These are phyloP conservation scores for Mycosphaerelloides madeirae DNA, from an alignment of 2,329 filamentous ascomycete species.

Conservation along the genomic window DNA sequence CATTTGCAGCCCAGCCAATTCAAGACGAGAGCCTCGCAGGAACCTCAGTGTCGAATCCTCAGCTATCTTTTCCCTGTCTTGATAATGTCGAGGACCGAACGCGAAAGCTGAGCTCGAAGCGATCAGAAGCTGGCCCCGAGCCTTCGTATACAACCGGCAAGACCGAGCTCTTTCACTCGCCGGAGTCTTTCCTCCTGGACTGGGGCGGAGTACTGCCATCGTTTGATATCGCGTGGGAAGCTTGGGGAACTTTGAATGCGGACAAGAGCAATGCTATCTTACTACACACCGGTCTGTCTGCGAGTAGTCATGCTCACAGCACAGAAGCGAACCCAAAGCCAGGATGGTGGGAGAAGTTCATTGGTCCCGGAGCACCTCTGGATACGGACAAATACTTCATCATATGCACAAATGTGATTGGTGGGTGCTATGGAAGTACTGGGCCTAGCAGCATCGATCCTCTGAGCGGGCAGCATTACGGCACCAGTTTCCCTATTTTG, in stretches of 20 bases:
- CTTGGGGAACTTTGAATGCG: constrained; percentile 77
- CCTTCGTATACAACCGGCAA: constrained; percentile 88
- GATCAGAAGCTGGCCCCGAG: constrained; percentile 71
- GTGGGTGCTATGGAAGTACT: constrained; percentile 92
- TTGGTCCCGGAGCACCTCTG: constrained; percentile 76
- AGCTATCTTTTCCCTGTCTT: constrained; percentile 84
- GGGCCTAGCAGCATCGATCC: constrained; percentile 86
- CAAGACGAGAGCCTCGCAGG: constrained; percentile 25
- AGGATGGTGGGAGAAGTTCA: constrained; percentile 99
- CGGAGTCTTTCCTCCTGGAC: constrained; percentile 74
- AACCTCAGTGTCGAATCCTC: constrained; percentile 62
- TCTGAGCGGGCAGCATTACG: constrained; percentile 80
- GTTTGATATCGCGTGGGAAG: constrained; percentile 88
- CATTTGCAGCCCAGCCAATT: constrained; percentile 19
- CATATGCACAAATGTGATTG: constrained; percentile 94
- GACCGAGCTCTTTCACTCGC: constrained; percentile 72
- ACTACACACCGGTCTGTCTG: constrained; percentile 87
- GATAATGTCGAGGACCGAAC: constrained; percentile 73
- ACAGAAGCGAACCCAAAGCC: constrained; percentile 80
- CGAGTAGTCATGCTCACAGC: constrained; percentile 94
- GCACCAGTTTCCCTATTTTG: constrained; percentile 89
- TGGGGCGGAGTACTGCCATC: constrained; percentile 90
- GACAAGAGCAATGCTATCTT: constrained; percentile 85
- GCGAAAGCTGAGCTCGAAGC: constrained; percentile 64
- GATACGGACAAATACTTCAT: constrained; percentile 90